Evolutionary conservation across 1,139 yeast genomes (phyloP), one percentile per base, ranked within the genome.

Genomic region (Hyphopichia fennica): DNA sequence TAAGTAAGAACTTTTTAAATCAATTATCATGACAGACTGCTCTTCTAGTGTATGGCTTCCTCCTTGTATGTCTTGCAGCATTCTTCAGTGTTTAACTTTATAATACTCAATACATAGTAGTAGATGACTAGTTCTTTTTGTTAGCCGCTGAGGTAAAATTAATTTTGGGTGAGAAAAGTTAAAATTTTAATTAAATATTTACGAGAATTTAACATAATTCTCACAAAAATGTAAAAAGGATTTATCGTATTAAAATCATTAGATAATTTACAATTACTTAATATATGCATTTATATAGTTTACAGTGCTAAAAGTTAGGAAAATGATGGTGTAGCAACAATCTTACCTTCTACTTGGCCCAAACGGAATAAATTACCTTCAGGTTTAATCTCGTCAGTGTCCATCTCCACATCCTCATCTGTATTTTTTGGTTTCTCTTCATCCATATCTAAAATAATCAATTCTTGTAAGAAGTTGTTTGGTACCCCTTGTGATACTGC

Each of bases 401-500:
- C 72, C 58, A 60, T 56, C 30, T 61, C 65, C 11, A 55, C 50
- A 18, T 64, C 67, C 8, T 55, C 62, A 2, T 54, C 55, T 2
- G 23, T 37, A 5, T 34, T 34, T 10, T 39, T 47, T 7, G 34
- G 22, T 10, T 48, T 55, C 18, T 29, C 34, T 25, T 42, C 45
- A 4, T 36, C 40, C 38, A 56, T 43, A 38, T 82, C 80, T 25
- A 88, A 54, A n/a, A 81, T 69, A 8, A 85, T 82, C 19, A 88
- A 69, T 50, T 88, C 93, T 58, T 90, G 96, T 37, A 86, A 63
- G 52, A 88, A 84, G n/a, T 78, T 75, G 11, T 86, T 67, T 11
- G 82, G 77, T 2, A 86, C 81, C n/a, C 96, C 96, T 54, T 79
- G 77, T 6, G 83, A 72, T 10, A 89, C 81, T 46, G 84, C 86